These are phyloP conservation scores for Penicillium cataractarum DNA, from an alignment of 495 filamentous ascomycete species.

Conservation along the genomic window DNA sequence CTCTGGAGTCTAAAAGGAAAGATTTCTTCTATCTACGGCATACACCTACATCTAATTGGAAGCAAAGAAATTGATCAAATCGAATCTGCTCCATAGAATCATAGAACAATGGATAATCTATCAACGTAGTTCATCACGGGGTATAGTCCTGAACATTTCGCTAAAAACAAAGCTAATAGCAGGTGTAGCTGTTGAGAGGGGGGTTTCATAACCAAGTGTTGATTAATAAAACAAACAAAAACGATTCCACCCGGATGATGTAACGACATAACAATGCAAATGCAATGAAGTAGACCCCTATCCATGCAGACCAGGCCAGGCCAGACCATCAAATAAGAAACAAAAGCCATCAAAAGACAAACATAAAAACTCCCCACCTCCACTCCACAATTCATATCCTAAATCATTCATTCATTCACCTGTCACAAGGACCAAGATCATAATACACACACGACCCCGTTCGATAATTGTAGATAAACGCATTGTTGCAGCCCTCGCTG, in stretches of 20 bases:
- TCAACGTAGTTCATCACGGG: conserved; percentile 20
- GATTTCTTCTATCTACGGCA: conserved; percentile 2
- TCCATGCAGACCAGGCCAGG: neutral
- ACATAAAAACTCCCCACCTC: neutral
- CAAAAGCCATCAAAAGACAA: neutral
- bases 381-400: neutral
- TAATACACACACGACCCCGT: conserved; percentile 77
- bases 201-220: neutral
- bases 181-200: conserved; percentile 9
- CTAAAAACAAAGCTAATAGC: conserved; percentile 33
- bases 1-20: conserved; percentile 26
- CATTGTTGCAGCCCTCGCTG: conserved; percentile 59
- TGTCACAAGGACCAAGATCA: conserved; percentile 56
- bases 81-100: neutral
- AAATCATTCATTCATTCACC: conserved; percentile 28
- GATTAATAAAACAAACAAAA: neutral
- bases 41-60: too few relatives aligned
- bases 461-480: conserved; percentile 81
- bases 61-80: too few relatives aligned
- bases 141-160: conserved; percentile 35
- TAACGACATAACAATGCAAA: too few relatives aligned
- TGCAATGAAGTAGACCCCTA: neutral
- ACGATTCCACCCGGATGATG: conserved; percentile 2
- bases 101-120: neutral
- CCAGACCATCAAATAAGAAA: neutral